A percentile compares a stretch with the other conserved stretches of the same genome.
phyloP scores from a whole-genome alignment of 768 basidiomycete genomes.

The Phanerodontia chrysosporium region DNA sequence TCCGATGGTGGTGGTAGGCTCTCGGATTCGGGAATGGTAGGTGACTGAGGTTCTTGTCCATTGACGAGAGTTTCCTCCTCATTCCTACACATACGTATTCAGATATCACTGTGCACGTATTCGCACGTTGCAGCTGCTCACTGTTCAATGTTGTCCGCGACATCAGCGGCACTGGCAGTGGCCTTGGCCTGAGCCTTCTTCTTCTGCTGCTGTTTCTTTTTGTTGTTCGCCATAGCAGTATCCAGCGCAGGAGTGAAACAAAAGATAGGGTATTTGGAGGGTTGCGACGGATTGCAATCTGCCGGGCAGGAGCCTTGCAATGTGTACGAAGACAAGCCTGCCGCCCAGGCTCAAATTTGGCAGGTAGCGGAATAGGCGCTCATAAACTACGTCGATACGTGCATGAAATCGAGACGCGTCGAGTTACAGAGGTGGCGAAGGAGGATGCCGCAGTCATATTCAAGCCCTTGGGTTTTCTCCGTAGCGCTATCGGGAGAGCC shows the following conservation, averaged over 20 bases:
- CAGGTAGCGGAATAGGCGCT: no score
- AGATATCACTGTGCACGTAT: not conserved
- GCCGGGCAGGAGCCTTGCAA: not conserved
- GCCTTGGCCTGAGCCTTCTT: conserved; percentile 12
- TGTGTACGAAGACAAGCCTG: not conserved
- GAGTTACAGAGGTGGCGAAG: no score
- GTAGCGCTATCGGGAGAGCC: no score
- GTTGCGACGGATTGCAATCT: not conserved
- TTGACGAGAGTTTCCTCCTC: conserved; percentile 12
- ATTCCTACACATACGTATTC: conserved; percentile 1
- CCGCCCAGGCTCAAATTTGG: not conserved
- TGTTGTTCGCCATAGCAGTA: conserved; percentile 9
- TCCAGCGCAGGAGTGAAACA: not conserved
- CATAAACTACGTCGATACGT: no score
- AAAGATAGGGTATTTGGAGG: not conserved
- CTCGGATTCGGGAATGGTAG: not conserved
- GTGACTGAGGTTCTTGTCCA: conserved; percentile 1
- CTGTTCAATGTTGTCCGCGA: conserved; percentile 3
- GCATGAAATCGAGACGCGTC: no score
- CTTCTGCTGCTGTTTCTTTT: conserved; percentile 15
- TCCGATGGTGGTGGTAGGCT: conserved; percentile 14
- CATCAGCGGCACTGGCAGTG: not conserved
- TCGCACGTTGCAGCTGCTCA: not conserved
- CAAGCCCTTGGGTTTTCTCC: no score
- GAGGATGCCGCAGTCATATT: no score